Conservation (phyloP, 768 basidiomycete species). For the Pluteus cervinus region DNA sequence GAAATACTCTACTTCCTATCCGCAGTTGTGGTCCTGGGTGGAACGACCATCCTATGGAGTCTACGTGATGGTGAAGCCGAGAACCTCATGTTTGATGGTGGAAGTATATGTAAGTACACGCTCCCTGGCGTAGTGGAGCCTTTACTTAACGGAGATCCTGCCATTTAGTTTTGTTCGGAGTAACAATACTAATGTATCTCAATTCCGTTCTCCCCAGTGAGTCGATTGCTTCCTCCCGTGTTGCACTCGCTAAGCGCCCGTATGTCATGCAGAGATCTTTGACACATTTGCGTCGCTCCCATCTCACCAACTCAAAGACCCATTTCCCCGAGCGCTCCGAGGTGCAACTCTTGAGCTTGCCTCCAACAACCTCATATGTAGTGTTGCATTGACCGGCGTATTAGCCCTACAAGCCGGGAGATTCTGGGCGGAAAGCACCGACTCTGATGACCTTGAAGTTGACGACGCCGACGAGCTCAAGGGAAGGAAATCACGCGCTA, state of each 20-base stretch:
- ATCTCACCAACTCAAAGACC: conserved; percentile 39
- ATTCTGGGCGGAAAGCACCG: conserved; percentile 78
- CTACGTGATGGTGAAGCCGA: conserved; percentile 70
- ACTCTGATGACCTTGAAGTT: conserved; percentile 50
- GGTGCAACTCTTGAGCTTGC: conserved; percentile 71
- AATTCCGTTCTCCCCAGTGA: conserved; percentile 77
- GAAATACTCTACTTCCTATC: conserved; percentile 51
- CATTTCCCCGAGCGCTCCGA: conserved; percentile 60
- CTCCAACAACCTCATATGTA: conserved; percentile 79
- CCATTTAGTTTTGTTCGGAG: conserved; percentile 64
- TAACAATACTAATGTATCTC: conserved; percentile 65
- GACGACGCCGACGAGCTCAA: conserved; percentile 19
- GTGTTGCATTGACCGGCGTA: conserved; percentile 84
- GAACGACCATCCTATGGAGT: conserved; percentile 68
- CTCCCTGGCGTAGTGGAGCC: not conserved
- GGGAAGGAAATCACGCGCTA: conserved; percentile 21
- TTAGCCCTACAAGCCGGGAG: conserved; percentile 77
- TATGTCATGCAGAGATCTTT: conserved; percentile 39
- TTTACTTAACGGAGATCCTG: conserved; percentile 4
- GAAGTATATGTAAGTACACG: conserved; percentile 67
- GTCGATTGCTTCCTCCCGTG: conserved; percentile 18
- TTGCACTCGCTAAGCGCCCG: conserved; percentile 6
- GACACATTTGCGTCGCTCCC: conserved; percentile 57
- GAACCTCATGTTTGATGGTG: conserved; percentile 90
- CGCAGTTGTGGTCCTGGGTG: conserved; percentile 54